Conservation (phyloP, 441 rosid species). For the Daphne laureola region DNA sequence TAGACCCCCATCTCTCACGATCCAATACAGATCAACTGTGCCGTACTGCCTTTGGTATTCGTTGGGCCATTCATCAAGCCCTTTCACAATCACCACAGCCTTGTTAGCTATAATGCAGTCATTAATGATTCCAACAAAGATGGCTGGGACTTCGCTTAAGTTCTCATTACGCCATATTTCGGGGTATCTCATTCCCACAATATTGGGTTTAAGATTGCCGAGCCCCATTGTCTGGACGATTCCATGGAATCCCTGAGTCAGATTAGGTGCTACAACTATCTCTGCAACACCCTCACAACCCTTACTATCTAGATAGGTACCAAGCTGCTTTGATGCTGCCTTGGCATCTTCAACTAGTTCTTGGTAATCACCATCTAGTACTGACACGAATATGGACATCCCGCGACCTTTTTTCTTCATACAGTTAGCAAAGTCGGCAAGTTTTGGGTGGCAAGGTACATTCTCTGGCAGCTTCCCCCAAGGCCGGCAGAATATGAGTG, state of each 20-base stretch:
- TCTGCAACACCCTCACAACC: slow-evolving; percentile 94
- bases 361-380: slow-evolving; percentile 82
- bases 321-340: slow-evolving; percentile 69
- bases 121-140: slow-evolving; percentile 78
- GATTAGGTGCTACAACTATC: slow-evolving; percentile 85
- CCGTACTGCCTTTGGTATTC: slow-evolving; percentile 89
- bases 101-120: slow-evolving; percentile 94
- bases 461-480: slow-evolving; percentile 96
- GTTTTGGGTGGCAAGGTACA: slow-evolving; percentile 92
- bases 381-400: slow-evolving; percentile 86
- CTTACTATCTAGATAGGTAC: slow-evolving; percentile 71
- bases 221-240: slow-evolving; percentile 94
- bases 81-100: slow-evolving; percentile 89
- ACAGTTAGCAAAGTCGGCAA: slow-evolving; percentile 92
- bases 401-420: slow-evolving; percentile 98
- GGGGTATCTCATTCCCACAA: slow-evolving; percentile 89
- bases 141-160: slow-evolving; percentile 72
- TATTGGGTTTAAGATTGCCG: slow-evolving; percentile 89
- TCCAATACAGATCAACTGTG: slow-evolving; percentile 89
- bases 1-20: slow-evolving; percentile 88
- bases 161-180: slow-evolving; percentile 94
- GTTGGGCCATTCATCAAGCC: slow-evolving; percentile 95
- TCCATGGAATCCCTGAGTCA: slow-evolving; percentile 89
- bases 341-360: slow-evolving; percentile 88
- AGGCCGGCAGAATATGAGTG: slow-evolving; percentile 87